A percentile compares a stretch with the other conserved stretches of the same genome.
Conservation (phyloP, 805 yeast species). For the Myxozyma monticola region DNA sequence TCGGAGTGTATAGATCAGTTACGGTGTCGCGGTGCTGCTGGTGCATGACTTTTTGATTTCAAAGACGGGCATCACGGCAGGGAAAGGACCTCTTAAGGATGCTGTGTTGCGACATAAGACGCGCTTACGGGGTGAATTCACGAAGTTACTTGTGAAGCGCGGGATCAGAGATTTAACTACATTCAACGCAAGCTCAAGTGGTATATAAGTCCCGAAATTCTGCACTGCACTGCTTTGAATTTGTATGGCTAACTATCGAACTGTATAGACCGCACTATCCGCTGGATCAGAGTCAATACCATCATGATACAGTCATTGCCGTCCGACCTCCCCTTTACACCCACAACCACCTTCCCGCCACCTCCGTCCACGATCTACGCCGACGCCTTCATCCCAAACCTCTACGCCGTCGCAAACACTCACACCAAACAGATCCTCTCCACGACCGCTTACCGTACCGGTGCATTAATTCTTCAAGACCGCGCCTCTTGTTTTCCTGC, state of each 20-base stretch:
- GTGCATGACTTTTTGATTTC: constrained; percentile 81
- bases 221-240: not conserved
- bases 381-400: constrained; percentile 71
- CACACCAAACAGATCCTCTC: constrained; percentile 58
- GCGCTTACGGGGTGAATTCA: constrained; percentile 77
- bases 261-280: constrained; percentile 38
- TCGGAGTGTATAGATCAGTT: constrained; percentile 46
- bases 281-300: constrained; percentile 59
- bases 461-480: constrained; percentile 87
- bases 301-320: constrained; percentile 47
- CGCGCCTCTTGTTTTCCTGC: constrained; percentile 98
- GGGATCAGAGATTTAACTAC: constrained; percentile 54
- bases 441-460: constrained; percentile 67
- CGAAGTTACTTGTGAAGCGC: constrained; percentile 70
- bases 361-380: constrained; percentile 61
- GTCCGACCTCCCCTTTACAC: constrained; percentile 1
- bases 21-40: constrained; percentile 59
- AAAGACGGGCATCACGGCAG: constrained; percentile 79
- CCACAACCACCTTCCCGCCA: constrained; percentile 27
- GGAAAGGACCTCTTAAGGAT: constrained; percentile 83
- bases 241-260: not conserved
- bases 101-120: constrained; percentile 76
- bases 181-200: constrained; percentile 10
- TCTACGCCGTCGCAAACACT: constrained; percentile 79
- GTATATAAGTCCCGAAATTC: too few species aligned